A percentile compares a stretch with the other conserved stretches of the same genome.
Conservation (phyloP, 352 stramenopile genomes). For the Phytopythium ostracodes region DNA sequence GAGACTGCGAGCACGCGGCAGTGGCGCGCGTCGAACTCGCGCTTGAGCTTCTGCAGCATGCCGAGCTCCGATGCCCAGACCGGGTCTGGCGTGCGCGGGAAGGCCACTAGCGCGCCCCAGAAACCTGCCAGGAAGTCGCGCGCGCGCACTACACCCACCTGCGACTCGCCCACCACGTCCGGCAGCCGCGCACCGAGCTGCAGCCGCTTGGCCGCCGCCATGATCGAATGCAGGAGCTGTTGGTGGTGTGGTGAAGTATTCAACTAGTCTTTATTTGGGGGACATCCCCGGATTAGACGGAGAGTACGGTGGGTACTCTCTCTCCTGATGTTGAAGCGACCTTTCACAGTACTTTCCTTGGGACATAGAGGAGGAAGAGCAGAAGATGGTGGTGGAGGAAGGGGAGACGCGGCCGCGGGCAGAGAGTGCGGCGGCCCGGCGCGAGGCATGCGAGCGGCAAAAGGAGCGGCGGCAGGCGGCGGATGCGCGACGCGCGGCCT, state of each 20-base stretch:
- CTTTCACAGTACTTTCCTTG: not conserved
- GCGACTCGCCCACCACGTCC: constrained; percentile 63
- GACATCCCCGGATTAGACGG: not conserved
- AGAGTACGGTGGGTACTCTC: not conserved
- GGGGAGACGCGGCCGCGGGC: not conserved
- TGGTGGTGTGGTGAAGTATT: too few species aligned
- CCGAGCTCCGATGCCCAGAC: constrained; percentile 79
- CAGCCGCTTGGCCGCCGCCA: constrained; percentile 27
- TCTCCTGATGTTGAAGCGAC: not conserved
- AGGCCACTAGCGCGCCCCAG: constrained; percentile 68
- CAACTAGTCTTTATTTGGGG: not conserved
- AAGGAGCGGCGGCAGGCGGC: constrained; percentile 5
- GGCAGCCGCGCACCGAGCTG: constrained; percentile 70
- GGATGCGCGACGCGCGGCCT: not conserved
- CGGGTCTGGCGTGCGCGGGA: constrained; percentile 66
- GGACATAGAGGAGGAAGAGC: not conserved
- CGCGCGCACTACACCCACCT: constrained; percentile 62
- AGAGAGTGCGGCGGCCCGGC: not conserved
- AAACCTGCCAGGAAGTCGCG: constrained; percentile 71
- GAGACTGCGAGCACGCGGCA: constrained; percentile 57
- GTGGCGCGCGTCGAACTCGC: constrained; percentile 74
- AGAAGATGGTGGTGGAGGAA: not conserved
- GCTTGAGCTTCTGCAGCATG: constrained; percentile 74
- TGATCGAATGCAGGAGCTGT: too few species aligned
- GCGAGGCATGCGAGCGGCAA: not conserved